These are phyloP conservation scores for Phytophthora europaea DNA, from an alignment of 352 stramenopile species.

Conservation along the genomic window DNA sequence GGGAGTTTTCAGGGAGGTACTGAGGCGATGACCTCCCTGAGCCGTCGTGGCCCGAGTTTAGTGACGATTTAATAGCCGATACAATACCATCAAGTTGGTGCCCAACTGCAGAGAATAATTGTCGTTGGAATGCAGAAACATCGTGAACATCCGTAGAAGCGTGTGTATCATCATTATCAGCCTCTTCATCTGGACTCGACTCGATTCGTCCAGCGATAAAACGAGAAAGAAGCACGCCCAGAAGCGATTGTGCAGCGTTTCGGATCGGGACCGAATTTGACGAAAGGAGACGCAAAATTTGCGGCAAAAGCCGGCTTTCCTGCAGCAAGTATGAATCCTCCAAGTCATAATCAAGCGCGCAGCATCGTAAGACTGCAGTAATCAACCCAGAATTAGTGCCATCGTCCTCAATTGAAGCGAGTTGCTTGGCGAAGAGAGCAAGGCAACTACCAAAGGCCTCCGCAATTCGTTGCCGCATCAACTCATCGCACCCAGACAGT, in stretches of 20 bases:
- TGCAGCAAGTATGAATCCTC: slow-evolving; percentile 80
- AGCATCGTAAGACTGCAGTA: slow-evolving; percentile 60
- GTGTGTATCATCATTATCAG: slow-evolving; percentile 12
- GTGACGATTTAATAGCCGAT: slow-evolving; percentile 29
- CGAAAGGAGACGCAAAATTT: slow-evolving; percentile 66
- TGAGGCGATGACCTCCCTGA: slow-evolving; percentile 22
- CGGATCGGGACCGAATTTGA: slow-evolving; percentile 53
- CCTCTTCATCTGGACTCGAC: slow-evolving; percentile 22
- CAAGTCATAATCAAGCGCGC: slow-evolving; percentile 78
- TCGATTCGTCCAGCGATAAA: slow-evolving; percentile 57
- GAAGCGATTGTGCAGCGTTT: slow-evolving; percentile 62
- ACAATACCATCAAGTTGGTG: slow-evolving; percentile 70
- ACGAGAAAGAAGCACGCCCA: slow-evolving; percentile 69
- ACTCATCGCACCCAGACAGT: slow-evolving; percentile 64
- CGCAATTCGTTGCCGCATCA: slow-evolving; percentile 52
- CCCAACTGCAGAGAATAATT: slow-evolving; percentile 73
- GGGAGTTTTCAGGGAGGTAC: slow-evolving; percentile 53
- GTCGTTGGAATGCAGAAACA: slow-evolving; percentile 66
- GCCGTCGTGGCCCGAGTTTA: slow-evolving; percentile 3
- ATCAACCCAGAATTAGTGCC: slow-evolving; percentile 40
- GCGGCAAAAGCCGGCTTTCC: slow-evolving; percentile 65
- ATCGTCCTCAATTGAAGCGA: slow-evolving; percentile 36
- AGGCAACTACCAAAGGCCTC: slow-evolving; percentile 63
- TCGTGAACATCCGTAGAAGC: slow-evolving; percentile 37
- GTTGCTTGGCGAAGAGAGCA: slow-evolving; percentile 39